A percentile compares a stretch with the other conserved stretches of the same genome.
phyloP scores from a whole-genome alignment of 495 filamentous ascomycete genomes.

The Tuber borchii region DNA sequence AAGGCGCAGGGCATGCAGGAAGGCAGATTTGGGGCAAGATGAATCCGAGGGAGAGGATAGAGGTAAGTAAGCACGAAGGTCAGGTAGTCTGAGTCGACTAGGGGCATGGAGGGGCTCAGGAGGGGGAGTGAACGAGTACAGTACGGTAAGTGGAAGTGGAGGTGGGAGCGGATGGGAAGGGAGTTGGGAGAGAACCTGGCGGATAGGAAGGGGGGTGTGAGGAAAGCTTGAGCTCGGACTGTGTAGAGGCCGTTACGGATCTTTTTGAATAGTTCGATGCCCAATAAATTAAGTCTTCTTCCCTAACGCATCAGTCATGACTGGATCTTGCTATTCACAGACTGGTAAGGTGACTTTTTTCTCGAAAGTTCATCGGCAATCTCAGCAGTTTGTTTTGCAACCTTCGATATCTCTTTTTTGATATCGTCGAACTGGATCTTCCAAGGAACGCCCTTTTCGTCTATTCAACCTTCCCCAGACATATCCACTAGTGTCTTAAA shows the following conservation, averaged over 20 bases:
- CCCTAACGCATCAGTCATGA: slow-evolving; percentile 28
- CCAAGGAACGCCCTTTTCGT: slow-evolving; percentile 1
- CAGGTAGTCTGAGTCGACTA: slow-evolving; percentile 30
- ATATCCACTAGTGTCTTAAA: slow-evolving; percentile 32
- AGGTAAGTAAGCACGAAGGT: slow-evolving; percentile 31
- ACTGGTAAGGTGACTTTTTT: slow-evolving; percentile 28
- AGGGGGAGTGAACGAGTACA: slow-evolving; percentile 5
- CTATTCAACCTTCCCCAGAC: slow-evolving; percentile 8
- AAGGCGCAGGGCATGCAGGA: slow-evolving; percentile 38
- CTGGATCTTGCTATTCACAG: slow-evolving; percentile 29
- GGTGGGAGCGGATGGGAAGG: slow-evolving; percentile 19
- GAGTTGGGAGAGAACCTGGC: slow-evolving; percentile 22
- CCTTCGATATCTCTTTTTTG: not conserved
- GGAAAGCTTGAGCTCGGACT: slow-evolving; percentile 27
- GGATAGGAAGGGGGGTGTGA: slow-evolving; percentile 9
- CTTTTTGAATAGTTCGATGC: slow-evolving; percentile 29
- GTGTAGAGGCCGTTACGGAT: slow-evolving; percentile 28
- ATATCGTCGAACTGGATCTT: slow-evolving; percentile 6
- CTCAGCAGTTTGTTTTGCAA: not conserved
- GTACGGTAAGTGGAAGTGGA: slow-evolving; percentile 1
- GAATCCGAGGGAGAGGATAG: slow-evolving; percentile 28
- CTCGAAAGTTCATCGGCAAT: slow-evolving; percentile 5
- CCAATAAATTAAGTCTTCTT: slow-evolving; percentile 39
- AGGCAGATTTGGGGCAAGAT: slow-evolving; percentile 40
- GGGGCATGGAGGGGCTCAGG: slow-evolving; percentile 17